These are phyloP conservation scores for Fusarium agapanthi DNA, from an alignment of 2,329 filamentous ascomycete genomes.

Conservation along the genomic window DNA sequence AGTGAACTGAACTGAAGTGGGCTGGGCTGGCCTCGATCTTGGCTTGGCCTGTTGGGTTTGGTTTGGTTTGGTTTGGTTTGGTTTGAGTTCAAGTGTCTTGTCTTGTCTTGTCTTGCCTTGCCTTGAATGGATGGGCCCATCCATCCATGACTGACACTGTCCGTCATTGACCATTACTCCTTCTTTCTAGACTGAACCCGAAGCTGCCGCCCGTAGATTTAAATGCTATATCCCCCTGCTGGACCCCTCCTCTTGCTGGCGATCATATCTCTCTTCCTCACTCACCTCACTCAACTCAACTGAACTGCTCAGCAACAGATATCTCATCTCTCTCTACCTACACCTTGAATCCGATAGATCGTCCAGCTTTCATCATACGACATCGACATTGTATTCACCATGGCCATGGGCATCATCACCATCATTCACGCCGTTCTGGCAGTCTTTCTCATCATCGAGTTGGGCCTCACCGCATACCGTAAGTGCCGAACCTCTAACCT, in stretches of 20 bases:
- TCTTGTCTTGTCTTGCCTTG: background rate
- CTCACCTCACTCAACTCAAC: background rate
- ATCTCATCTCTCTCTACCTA: background rate
- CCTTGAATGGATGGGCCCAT: slow-evolving; percentile 6
- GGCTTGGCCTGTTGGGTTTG: background rate
- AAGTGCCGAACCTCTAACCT: slow-evolving; percentile 40
- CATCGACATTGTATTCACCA: slow-evolving; percentile 41
- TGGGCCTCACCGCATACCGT: slow-evolving; percentile 81
- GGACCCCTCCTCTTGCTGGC: background rate
- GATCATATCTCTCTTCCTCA: background rate
- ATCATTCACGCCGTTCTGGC: slow-evolving; percentile 73
- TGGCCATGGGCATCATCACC: slow-evolving; percentile 65
- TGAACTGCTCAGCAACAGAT: background rate
- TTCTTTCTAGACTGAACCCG: slow-evolving; percentile 13
- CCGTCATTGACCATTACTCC: slow-evolving; percentile 1
- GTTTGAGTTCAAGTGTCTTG: background rate
- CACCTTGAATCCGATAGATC: background rate
- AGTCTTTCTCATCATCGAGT: slow-evolving; percentile 75
- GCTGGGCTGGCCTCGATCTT: slow-evolving; percentile 21
- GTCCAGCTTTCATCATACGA: background rate
- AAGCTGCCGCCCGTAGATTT: slow-evolving; percentile 15
- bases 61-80: background rate
- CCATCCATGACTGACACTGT: slow-evolving; percentile 16
- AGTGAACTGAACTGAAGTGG: background rate
- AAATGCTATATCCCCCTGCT: slow-evolving; percentile 33